phyloP scores from a whole-genome alignment of 2,329 filamentous ascomycete genomes.

The Sporothrix pallida region DNA sequence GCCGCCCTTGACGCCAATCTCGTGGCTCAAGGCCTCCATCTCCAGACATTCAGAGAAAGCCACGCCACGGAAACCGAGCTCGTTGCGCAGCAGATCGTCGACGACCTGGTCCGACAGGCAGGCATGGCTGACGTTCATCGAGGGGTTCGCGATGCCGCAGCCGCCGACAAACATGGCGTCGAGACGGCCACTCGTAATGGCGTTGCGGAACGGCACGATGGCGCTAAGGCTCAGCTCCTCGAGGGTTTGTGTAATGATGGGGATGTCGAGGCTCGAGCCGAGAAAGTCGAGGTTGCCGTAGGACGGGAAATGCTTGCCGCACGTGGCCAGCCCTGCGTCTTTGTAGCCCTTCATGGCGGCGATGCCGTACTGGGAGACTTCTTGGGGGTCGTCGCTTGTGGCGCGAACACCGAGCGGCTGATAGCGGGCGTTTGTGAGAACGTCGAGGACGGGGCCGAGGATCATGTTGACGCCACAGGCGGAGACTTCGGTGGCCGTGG shows the following conservation, averaged over 20 bases:
- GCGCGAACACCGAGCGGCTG: constrained; percentile 90
- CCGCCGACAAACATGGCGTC: constrained; percentile 97
- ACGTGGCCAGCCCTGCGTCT: constrained; percentile 84
- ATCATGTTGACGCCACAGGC: constrained; percentile 97
- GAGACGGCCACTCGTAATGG: constrained; percentile 78
- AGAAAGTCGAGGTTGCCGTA: constrained; percentile 95
- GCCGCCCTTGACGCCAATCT: constrained; percentile 95
- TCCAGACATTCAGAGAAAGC: constrained; percentile 95
- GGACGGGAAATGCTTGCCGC: constrained; percentile 95
- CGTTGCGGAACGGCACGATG: constrained; percentile 88
- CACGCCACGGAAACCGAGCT: constrained; percentile 88
- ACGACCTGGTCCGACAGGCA: constrained; percentile 93
- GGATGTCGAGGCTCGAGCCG: constrained; percentile 87
- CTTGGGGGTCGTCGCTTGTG: constrained; percentile 89
- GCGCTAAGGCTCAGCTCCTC: constrained; percentile 93
- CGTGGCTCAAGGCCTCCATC: constrained; percentile 94
- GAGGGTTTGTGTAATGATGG: constrained; percentile 91
- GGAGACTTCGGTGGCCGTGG: constrained; percentile 88
- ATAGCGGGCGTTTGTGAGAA: constrained; percentile 89
- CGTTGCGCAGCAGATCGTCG: constrained; percentile 83
- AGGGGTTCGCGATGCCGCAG: constrained; percentile 87
- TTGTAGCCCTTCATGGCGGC: constrained; percentile 92
- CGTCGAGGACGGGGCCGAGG: constrained; percentile 90
- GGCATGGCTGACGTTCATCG: constrained; percentile 93
- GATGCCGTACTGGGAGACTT: constrained; percentile 90